Evolutionary conservation across 1,139 yeast genomes (phyloP), one percentile per base, ranked within the genome.

Genomic region (Saccharomyces uvarum): DNA sequence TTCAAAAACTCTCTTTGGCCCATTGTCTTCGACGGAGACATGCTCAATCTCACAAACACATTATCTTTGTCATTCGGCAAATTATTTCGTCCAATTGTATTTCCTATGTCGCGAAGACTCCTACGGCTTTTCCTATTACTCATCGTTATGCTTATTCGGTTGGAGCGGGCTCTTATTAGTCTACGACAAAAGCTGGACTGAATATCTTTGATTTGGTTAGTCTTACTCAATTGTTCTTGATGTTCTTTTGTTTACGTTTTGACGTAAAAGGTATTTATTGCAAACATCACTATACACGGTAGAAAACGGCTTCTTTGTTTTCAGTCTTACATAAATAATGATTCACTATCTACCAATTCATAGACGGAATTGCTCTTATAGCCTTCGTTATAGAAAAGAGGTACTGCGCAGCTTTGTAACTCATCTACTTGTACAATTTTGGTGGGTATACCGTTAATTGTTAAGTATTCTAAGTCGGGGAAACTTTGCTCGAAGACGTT

Each of bases 381-480:
- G 24, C 57, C 58, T 5, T 53, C 13, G 24, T 56, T 53, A 49
- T 63, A 57, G 47, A 65, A 66, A 2, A 66, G 53, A 4, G 70
- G 71, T 26, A 63, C 54, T 47, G 63, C 66, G 53, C 64, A 64
- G 48, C 51, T 61, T 57, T 67, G 70, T 9, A 59, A 60, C 26
- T 59, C 63, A 31, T 65, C 68, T 13, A 60, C 60, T 50, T 61
- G 60, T 13, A 57, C 50, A 13, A 67, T 53, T 49, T 58, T 59
- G 1, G 71, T 66, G 1, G 70, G 69, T 14, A 67, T 48, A 47
- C 66, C 71, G 47, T 68, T 68, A 4, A 68, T 42, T 1, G 59
- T 56, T 44, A 68, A 53, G 46, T 59, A 64, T 49, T 60, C 48
- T 31, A 68, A 56, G 13, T 59, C 57, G 1, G 61, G 61, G 49